Conservation (phyloP, 176 grass and related monocot species). For the Pontederia crassipes region DNA sequence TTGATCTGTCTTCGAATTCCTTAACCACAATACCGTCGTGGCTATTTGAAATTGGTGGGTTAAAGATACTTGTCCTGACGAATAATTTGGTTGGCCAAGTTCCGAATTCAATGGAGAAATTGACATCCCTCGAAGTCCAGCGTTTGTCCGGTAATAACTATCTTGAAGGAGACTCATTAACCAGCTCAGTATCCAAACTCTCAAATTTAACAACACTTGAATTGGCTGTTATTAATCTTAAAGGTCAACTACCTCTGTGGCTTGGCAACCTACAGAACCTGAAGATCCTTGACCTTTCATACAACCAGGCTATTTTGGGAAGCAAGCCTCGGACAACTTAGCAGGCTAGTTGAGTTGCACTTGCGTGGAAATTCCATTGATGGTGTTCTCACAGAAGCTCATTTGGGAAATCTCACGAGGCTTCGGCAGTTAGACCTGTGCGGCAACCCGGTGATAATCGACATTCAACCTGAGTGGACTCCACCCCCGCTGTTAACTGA, state of each 20-base stretch:
- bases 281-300: neutral
- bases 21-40: constrained; percentile 6
- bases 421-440: neutral
- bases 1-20: neutral
- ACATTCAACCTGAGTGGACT: neutral
- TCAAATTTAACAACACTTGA: neutral
- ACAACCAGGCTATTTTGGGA: too few relatives aligned
- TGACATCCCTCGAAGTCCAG: neutral
- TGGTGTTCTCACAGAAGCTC: constrained; percentile 16
- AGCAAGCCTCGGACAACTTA: neutral
- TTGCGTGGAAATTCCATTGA: constrained; percentile 13
- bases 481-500: neutral
- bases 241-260: constrained; percentile 15
- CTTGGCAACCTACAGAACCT: constrained; percentile 15
- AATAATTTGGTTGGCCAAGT: constrained; percentile 2
- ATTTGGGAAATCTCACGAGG: constrained; percentile 10
- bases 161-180: neutral
- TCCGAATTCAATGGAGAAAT: neutral
- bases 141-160: neutral
- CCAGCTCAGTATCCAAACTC: too few relatives aligned
- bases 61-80: constrained; percentile 3
- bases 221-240: constrained; percentile 6
- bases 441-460: constrained; percentile 2
- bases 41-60: neutral
- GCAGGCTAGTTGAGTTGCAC: neutral